These are phyloP conservation scores for Trametes polyzona DNA, from an alignment of 1,284 basidiomycete genomes.

Conservation along the genomic window DNA sequence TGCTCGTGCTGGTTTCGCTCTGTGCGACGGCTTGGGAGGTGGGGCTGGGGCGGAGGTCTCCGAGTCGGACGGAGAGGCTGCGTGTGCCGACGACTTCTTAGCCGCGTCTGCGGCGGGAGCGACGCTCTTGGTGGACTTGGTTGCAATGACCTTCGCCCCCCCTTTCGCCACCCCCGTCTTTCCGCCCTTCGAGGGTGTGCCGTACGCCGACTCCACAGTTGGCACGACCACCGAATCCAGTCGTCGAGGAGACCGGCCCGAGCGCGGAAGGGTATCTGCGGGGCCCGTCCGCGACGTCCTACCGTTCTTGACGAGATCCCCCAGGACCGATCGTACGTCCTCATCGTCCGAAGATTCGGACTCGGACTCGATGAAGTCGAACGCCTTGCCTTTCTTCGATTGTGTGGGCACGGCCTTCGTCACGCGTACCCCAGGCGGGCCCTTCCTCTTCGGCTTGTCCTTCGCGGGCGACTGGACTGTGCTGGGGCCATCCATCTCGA, in stretches of 20 bases:
- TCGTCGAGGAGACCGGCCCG: slow-evolving; percentile 10
- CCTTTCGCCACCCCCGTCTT: background rate
- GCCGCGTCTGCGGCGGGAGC: background rate
- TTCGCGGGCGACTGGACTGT: slow-evolving; percentile 14
- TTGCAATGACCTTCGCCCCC: slow-evolving; percentile 4
- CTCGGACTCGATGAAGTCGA: slow-evolving; percentile 12
- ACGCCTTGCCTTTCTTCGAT: slow-evolving; percentile 6
- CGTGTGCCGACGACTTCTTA: slow-evolving; percentile 4
- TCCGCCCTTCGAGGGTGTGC: slow-evolving; percentile 17
- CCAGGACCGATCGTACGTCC: slow-evolving; percentile 17
- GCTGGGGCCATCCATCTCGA: slow-evolving; percentile 8
- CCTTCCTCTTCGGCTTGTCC: slow-evolving; percentile 11
- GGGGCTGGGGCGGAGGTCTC: background rate
- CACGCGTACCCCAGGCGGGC: slow-evolving; percentile 5
- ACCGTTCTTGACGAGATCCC: slow-evolving; percentile 15
- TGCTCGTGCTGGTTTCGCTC: background rate
- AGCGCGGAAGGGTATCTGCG: background rate
- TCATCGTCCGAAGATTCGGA: slow-evolving; percentile 18
- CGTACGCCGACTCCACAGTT: slow-evolving; percentile 22
- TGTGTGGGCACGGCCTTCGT: slow-evolving; percentile 4
- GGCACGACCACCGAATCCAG: slow-evolving; percentile 26
- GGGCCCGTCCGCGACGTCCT: slow-evolving; percentile 9
- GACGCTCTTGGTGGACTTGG: slow-evolving; percentile 5
- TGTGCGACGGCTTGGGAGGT: slow-evolving; percentile 6
- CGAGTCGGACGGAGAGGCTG: slow-evolving; percentile 10